Percentiles rank a stretch among this genome's conserved stretches.
Conservation (phyloP, 1,139 yeast genomes). For the Blastobotrys malaysiensis region DNA sequence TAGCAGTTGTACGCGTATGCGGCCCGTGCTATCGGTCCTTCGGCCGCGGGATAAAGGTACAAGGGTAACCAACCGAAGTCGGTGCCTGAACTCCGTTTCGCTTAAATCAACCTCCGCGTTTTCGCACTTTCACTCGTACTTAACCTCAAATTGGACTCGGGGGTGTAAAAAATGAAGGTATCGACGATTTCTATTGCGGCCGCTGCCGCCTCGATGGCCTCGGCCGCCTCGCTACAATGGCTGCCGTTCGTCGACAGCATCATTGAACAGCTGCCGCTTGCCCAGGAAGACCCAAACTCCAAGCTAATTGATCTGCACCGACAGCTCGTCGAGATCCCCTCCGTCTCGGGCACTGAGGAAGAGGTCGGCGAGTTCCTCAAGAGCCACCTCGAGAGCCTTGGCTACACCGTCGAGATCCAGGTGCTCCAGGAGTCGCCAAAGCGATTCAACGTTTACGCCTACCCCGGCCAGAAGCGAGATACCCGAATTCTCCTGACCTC, state of each 20-base stretch:
- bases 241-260: not conserved
- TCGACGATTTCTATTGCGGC: not conserved
- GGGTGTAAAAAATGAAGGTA: not conserved
- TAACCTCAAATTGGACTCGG: not conserved
- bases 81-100: not conserved
- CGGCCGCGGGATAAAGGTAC: not conserved
- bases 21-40: not conserved
- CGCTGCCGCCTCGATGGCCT: not conserved
- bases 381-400: conserved; percentile 38
- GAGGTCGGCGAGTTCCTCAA: conserved; percentile 35
- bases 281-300: conserved; percentile 16
- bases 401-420: conserved; percentile 49
- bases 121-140: not conserved
- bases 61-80: not conserved
- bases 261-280: not conserved
- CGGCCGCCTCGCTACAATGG: not conserved
- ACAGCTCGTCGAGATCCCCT: conserved; percentile 36
- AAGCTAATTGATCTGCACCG: conserved; percentile 31
- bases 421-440: conserved; percentile 32
- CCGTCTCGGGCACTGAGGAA: conserved; percentile 37
- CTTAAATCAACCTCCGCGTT: not conserved
- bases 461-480: conserved; percentile 41
- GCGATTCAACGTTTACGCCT: conserved; percentile 56
- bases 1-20: not conserved
- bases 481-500: conserved; percentile 53